Evolutionary conservation across 2,329 filamentous ascomycete genomes (phyloP), one percentile per base, ranked within the genome.

Genomic region (Colletotrichum tropicicola): DNA sequence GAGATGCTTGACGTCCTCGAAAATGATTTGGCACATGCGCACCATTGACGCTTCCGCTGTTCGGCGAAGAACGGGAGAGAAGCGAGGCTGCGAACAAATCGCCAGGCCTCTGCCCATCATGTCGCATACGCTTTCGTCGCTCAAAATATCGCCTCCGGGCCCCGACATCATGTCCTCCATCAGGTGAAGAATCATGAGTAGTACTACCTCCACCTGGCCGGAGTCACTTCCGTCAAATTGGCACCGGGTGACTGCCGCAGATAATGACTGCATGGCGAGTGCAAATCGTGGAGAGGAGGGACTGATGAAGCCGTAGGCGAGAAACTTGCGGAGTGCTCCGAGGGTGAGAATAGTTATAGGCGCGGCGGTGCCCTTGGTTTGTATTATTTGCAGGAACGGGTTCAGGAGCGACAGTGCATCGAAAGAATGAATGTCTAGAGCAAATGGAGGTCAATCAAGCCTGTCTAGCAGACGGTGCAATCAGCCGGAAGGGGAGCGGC

Each of bases 131-230:
- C 95, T 98, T 80, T 98, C 95, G 73, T 99, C 96, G 63, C 95
- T 97, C n/a, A 99, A 83, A 10, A 98, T 88, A 69, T 97, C 91
- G 37, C 96, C 96, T 28, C 95, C 94, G 0, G 94, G 93, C 0
- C 96, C 93, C 15, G 94, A 97, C 72, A 99, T 91, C 92, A 99
- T 98, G 73, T 94, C 92, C 78, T 99, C 96, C 96, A 99, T 99
- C 48, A 99, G 86, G 75, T 97, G 96, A 65, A 99, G 79, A 72
- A 99, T 98, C 80, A 97, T 91, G 59, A 98, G 83, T 58, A 98
- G 85, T 13, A 99, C 97, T 56, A 98, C 94, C 78, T 99, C 96
- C 73, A 98, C 96, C 66, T 97, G 94, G 1, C 94, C 90, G 17
- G 93, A 93, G 75, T 99, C 96, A 75, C 93, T 98, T 25, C 96